Evolutionary conservation across 306 rosid species (phyloP), one percentile per base, ranked within the genome.

Genomic region (Delonix regia): DNA sequence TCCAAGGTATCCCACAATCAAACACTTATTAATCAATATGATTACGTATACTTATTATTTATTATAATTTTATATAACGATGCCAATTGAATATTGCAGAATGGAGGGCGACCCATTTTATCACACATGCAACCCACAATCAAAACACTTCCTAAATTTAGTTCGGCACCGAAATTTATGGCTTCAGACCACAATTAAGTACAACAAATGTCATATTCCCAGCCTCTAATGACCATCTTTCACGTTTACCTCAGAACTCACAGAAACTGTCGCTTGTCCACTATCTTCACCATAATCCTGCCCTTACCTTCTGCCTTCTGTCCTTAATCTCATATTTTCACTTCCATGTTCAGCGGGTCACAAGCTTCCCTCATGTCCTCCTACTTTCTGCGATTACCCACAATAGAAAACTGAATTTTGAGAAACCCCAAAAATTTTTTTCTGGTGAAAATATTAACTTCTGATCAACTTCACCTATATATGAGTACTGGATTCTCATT

Each of bases 201-300:
- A 57, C 1, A 30, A 75, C 74, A 73, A 53, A 9, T 79, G 78
- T 78, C 55, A 1, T 4, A 45, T 38, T 47, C 57, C 55, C 52
- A 14, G 25, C 14, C 24, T 55, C 73, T n/a, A 56, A 39, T 38
- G 16, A 69, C 7, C 55, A 56, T 63, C 52, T 22, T 25, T 7
- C 18, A 70, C 81, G 81, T 75, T 65, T 21, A n/a, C 49, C 56
- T 44, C 53, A 16, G n/a, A 69, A 28, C 30, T 42, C 70, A 27
- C 22, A 44, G 13, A 69, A 71, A 51, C 63, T 61, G 67, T 79
- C 87, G 78, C 61, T 19, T 84, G 86, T 81, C 76, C 77, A 12
- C 63, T 33, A 27, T 62, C 71, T 33, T 76, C 34, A 76, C 84
- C 82, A 57, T 38, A 5, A 2, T 6, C 38, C 38, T 34, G 2